Base-by-base conservation (phyloP, 2,329 filamentous ascomycete genomes). In the Aspergillus unguis region DNA sequence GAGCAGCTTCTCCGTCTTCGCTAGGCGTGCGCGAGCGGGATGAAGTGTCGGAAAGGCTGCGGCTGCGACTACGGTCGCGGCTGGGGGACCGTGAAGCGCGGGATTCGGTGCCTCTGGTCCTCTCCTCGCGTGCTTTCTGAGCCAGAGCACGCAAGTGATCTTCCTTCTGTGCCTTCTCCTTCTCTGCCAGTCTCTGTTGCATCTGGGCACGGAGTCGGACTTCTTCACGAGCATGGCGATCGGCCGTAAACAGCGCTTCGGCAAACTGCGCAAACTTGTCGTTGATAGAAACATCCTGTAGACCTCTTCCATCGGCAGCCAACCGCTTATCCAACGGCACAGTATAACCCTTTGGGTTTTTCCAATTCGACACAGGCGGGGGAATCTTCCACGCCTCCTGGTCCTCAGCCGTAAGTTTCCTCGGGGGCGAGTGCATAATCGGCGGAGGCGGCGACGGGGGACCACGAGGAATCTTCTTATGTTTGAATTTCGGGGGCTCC, bases 321-420 rank as follows among this genome's bases (percentile, higher is more conserved):
- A 99, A 76, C 67, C 94, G 86, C 77, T 99, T 99, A 71, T 99
- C 94, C 47, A 99, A 73, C 0, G 94, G 90, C 1, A 99, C 90
- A 0, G 94, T 99, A 68, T 96, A 99, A 64, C 94, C 94, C 76
- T 97, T 97, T 1, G 92, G 90, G 71, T 99, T 99, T 82, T 99
- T 99, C 94, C 94, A 99, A 72, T 97, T 97, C 23, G 90, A 95
- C 2, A 99, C 86, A 0, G 92, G 89, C 2, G 92, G 91, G 0
- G 86, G 86, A 31, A 90, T 96, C 66, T 86, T 91, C 94, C 94
- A 99, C 54, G 89, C 90, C 71, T 97, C 94, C 71, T 97, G 92
- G 63, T 99, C 94, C 70, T 96, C 92, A 5, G 92, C 94, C 1
- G 94, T 99, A 56, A 99, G 80, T 68, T 97, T 99, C 57, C 94